Conservation (phyloP, 371 early-diverging fungal genomes). For the Phascolomyces articulosus region DNA sequence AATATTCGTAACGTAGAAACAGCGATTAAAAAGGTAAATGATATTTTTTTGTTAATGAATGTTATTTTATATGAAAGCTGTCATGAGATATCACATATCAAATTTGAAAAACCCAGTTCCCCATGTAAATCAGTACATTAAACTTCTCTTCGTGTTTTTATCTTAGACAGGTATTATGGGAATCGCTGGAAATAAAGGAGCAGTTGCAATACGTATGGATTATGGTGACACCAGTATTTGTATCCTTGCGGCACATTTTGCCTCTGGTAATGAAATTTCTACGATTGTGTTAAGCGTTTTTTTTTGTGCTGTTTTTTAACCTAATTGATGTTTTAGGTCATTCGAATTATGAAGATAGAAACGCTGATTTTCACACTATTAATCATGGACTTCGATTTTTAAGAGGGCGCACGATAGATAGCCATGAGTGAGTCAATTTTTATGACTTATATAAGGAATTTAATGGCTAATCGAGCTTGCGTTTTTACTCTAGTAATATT, state of each 20-base stretch:
- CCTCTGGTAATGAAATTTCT: constrained; percentile 74
- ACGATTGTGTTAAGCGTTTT: too few species aligned
- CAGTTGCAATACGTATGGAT: constrained; percentile 84
- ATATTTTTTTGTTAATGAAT: too few species aligned
- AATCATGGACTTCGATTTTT: constrained; percentile 73
- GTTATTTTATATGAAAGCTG: too few species aligned
- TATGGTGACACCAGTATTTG: constrained; percentile 87
- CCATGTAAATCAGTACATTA: too few species aligned
- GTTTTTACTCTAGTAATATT: constrained; percentile 52
- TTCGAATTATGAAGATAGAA: constrained; percentile 80
- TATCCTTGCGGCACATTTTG: constrained; percentile 92
- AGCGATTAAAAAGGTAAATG: constrained; percentile 78
- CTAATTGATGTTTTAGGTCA: constrained; percentile 41
- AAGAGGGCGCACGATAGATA: constrained; percentile 67
- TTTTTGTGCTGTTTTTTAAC: constrained; percentile 69
- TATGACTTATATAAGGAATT: too few species aligned
- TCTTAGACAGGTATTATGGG: constrained; percentile 79
- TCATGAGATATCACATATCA: too few species aligned
- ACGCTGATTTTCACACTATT: constrained; percentile 85
- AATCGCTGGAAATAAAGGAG: constrained; percentile 90
- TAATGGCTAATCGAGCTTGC: too few species aligned
- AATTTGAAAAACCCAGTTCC: too few species aligned
- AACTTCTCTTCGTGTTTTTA: too few species aligned
- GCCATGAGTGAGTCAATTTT: constrained; percentile 74
- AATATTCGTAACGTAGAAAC: constrained; percentile 86